Percentiles rank a stretch among this genome's conserved stretches.
Evolutionary conservation across 169 alveolate genomes (phyloP).

Genomic region (Besnoitia besnoiti): DNA sequence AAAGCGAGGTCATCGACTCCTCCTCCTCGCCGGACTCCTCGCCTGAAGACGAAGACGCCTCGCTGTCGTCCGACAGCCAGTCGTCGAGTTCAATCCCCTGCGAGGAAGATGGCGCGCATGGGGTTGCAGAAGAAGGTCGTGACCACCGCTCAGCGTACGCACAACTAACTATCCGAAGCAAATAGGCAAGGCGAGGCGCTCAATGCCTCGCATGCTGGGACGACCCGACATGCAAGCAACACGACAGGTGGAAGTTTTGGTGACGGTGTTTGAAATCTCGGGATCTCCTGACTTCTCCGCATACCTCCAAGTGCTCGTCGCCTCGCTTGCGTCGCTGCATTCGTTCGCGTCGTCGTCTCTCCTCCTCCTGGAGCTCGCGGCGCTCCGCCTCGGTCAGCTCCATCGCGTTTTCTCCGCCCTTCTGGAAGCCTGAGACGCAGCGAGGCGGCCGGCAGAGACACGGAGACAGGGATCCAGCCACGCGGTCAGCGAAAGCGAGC

Average conservation of each 20-base stretch:
- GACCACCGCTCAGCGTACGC: too few relatives aligned
- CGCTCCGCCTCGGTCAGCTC: conserved; percentile 42
- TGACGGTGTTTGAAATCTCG: too few relatives aligned
- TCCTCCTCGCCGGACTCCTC: background rate
- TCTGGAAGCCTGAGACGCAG: conserved; percentile 31
- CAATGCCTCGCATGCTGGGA: too few relatives aligned
- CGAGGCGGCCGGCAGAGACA: too few relatives aligned
- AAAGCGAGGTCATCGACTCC: background rate
- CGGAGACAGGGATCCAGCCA: too few relatives aligned
- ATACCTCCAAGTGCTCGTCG: conserved; percentile 24
- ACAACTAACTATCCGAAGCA: too few relatives aligned
- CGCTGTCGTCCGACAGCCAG: background rate
- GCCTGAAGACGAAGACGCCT: background rate
- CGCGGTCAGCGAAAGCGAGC: too few relatives aligned
- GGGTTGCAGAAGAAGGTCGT: too few relatives aligned
- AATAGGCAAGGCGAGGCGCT: too few relatives aligned
- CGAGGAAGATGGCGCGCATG: background rate
- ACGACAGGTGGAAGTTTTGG: too few relatives aligned
- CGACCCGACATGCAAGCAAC: too few relatives aligned
- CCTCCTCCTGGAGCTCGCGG: conserved; percentile 10
- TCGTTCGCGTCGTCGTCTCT: conserved; percentile 4
- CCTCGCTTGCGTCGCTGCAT: background rate
- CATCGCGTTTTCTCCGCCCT: conserved; percentile 6
- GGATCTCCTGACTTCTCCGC: background rate
- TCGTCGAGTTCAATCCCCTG: conserved; percentile 1